Evolutionary conservation across 495 filamentous ascomycete species (phyloP).

Genomic region (Lentithecium fluviatile): DNA sequence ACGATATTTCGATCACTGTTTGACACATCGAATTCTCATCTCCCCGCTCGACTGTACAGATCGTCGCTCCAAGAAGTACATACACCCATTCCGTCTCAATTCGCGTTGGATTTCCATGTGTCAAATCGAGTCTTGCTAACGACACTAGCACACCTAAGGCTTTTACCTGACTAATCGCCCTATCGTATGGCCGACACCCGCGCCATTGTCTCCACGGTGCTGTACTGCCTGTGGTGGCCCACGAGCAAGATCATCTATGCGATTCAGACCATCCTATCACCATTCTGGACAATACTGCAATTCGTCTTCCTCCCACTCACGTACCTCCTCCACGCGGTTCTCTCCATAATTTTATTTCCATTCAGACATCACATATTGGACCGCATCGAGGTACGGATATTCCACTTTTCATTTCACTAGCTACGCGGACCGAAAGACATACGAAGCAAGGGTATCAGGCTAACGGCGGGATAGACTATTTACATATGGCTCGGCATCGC

Average conservation of each 20-base stretch:
- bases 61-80: too few relatives aligned
- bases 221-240: slow-evolving; percentile 42
- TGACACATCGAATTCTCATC: too few relatives aligned
- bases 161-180: not conserved
- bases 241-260: slow-evolving; percentile 43
- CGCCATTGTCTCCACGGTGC: slow-evolving; percentile 22
- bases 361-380: slow-evolving; percentile 49
- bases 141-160: too few relatives aligned
- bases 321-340: slow-evolving; percentile 38
- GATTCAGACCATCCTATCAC: slow-evolving; percentile 41
- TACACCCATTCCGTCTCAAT: too few relatives aligned
- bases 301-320: slow-evolving; percentile 42
- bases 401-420: not conserved
- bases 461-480: slow-evolving; percentile 52
- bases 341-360: slow-evolving; percentile 35
- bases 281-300: slow-evolving; percentile 42
- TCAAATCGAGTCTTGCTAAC: too few relatives aligned
- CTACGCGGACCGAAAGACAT: too few relatives aligned
- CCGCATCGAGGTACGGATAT: slow-evolving; percentile 60
- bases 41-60: too few relatives aligned
- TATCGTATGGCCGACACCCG: not conserved
- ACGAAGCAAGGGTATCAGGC: slow-evolving; percentile 1
- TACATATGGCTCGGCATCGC: slow-evolving; percentile 65
- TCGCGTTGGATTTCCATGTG: too few relatives aligned
- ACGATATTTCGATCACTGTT: too few relatives aligned